Evolutionary conservation across 306 rosid species (phyloP), one percentile per base, ranked within the genome.

Genomic region (Dryas alaskensis): DNA sequence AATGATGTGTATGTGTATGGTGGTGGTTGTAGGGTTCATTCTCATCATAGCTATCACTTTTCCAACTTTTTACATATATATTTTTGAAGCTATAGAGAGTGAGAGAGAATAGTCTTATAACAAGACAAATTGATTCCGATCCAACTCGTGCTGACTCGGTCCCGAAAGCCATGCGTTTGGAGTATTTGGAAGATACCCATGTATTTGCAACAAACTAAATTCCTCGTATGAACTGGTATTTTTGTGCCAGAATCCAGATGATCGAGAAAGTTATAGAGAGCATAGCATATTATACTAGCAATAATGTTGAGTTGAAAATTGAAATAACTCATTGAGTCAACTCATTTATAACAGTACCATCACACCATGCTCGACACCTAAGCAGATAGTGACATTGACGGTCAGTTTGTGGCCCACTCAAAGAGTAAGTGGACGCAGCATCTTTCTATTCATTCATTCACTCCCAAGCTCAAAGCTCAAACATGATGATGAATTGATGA

Each of bases 341-440:
- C 65, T 70, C 42, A 59, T 31, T 39, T 22, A 39, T 42, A 53
- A 54, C 4, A 46, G 10, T 25, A n/a, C 58, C 43, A 39, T 8
- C 31, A 7, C 51, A 66, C 51, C 67, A n/a, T 55, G 74, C 19
- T 8, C 10, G 9, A 70, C 79, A 76, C 80, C 84, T 78, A 48
- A 66, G 80, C 69, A 60, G 75, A 84, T 70, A 82, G 74, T 73
- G 89, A 88, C 76, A 78, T 64, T 77, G 89, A 87, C 80, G 68
- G 83, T 73, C 84, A 86, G 58, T 43, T 65, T 74, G 57, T 78
- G 84, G 80, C 81, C 91, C 92, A 81, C 86, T 9, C 58, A 68
- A 83, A 76, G 84, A 78, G 78, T 78, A 79, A 89, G 95, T 92
- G 96, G 92, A 85, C 61, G 65, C 79, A 83, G 89, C 95, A 89